Evolutionary conservation across 2,329 filamentous ascomycete genomes (phyloP).

Genomic region (Corniculantispora saksenae): DNA sequence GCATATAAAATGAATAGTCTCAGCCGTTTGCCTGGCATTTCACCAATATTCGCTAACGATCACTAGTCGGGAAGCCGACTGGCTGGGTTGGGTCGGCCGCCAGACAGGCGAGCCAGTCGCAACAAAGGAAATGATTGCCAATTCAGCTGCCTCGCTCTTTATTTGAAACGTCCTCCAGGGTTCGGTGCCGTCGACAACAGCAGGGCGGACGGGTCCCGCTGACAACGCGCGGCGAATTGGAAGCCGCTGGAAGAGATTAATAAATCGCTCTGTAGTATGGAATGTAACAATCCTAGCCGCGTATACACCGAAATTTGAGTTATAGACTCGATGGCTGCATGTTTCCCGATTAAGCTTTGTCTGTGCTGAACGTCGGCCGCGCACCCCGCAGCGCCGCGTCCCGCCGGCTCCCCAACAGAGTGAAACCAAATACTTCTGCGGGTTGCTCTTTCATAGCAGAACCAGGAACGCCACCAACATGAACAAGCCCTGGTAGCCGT

Average conservation of each 20-base stretch:
- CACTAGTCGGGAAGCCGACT: not conserved
- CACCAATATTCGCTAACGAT: conserved; percentile 1
- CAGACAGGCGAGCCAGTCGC: not conserved
- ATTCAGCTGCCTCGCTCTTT: not conserved
- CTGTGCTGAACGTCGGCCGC: not conserved
- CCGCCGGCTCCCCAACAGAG: no score
- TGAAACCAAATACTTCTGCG: no score
- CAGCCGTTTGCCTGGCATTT: not conserved
- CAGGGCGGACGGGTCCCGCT: not conserved
- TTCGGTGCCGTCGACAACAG: not conserved
- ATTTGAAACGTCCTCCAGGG: not conserved
- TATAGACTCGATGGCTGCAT: not conserved
- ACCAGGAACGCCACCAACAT: no score
- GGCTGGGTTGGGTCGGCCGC: not conserved
- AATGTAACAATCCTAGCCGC: not conserved
- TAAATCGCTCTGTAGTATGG: not conserved
- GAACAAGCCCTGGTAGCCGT: no score
- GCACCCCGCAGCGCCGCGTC: not conserved
- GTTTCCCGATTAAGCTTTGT: not conserved
- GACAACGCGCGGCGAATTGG: not conserved
- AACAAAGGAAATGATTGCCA: not conserved
- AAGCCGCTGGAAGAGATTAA: not conserved
- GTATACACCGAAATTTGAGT: not conserved
- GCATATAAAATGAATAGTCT: no score
- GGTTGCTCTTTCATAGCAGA: no score